Evolutionary conservation across 2,329 filamentous ascomycete genomes (phyloP).

Genomic region (Scedosporium boydii): DNA sequence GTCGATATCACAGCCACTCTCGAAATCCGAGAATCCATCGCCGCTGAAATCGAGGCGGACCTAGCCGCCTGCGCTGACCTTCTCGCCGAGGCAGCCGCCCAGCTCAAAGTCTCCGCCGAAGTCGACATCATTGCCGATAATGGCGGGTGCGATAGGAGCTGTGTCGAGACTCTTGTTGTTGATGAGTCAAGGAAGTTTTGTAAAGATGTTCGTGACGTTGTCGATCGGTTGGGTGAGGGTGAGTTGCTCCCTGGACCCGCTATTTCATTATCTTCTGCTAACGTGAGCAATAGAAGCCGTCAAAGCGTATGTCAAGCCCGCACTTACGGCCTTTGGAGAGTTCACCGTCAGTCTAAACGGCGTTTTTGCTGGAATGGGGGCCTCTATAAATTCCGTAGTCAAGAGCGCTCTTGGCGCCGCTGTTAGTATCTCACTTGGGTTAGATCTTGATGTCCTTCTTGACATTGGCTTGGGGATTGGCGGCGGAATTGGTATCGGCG

Average conservation of each 20-base stretch:
- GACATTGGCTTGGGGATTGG: neutral
- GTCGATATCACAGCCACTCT: slow-evolving; percentile 1
- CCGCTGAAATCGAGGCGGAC: slow-evolving; percentile 3
- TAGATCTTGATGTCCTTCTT: neutral
- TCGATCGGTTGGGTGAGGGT: slow-evolving; percentile 3
- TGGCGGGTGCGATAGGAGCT: neutral
- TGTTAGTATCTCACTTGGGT: neutral
- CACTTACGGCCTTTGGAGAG: neutral
- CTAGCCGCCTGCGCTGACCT: slow-evolving; percentile 2
- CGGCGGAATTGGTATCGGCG: neutral
- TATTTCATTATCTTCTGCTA: neutral
- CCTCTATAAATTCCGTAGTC: slow-evolving; percentile 1
- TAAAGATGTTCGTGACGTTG: neutral
- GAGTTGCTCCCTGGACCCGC: neutral
- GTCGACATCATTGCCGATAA: neutral
- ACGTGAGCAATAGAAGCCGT: neutral
- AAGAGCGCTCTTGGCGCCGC: neutral
- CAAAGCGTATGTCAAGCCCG: neutral
- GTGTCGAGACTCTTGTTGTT: neutral
- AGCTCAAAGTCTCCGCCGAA: neutral
- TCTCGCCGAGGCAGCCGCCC: slow-evolving; percentile 2
- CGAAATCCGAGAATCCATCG: slow-evolving; percentile 1
- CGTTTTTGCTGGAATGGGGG: slow-evolving; percentile 3
- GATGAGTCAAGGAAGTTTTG: slow-evolving; percentile 3
- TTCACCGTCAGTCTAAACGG: slow-evolving; percentile 3